phyloP scores from a whole-genome alignment of 441 rosid species.

The Populus hybrid region DNA sequence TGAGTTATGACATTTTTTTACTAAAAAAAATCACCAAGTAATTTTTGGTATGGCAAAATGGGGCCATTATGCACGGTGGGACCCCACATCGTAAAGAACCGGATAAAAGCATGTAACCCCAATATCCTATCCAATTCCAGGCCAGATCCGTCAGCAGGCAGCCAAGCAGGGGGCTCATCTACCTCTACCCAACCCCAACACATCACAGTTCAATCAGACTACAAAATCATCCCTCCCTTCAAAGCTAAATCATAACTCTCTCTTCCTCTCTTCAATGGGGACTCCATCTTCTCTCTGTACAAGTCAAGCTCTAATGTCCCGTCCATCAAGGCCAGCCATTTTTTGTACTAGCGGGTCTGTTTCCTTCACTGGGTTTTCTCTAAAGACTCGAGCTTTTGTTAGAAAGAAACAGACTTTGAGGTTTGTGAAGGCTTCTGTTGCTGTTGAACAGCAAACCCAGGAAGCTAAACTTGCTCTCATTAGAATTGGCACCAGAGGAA shows the following conservation, averaged over 20 bases:
- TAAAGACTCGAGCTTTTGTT: slow-evolving; percentile 32
- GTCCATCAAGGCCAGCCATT: background rate
- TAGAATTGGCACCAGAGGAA: slow-evolving; percentile 93
- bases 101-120: slow-evolving; percentile 6
- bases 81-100: background rate
- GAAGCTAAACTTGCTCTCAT: slow-evolving; percentile 36
- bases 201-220: background rate
- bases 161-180: background rate
- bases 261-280: background rate
- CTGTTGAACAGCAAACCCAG: slow-evolving; percentile 65
- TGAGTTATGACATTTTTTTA: no score
- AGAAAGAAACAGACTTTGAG: slow-evolving; percentile 29
- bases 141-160: background rate
- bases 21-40: no score
- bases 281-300: slow-evolving; percentile 1
- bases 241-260: slow-evolving; percentile 26
- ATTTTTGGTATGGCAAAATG: no score
- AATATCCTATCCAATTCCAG: slow-evolving; percentile 28
- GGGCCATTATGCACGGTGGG: background rate
- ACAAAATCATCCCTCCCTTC: slow-evolving; percentile 24
- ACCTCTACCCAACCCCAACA: background rate
- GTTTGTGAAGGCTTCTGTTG: slow-evolving; percentile 55
- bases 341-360: slow-evolving; percentile 42
- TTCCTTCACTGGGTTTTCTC: slow-evolving; percentile 51
- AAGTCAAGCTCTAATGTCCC: slow-evolving; percentile 21